Evolutionary conservation across 140 eudicot genomes (phyloP), one percentile per base, ranked within the genome.

Genomic region (Cichorium intybus): DNA sequence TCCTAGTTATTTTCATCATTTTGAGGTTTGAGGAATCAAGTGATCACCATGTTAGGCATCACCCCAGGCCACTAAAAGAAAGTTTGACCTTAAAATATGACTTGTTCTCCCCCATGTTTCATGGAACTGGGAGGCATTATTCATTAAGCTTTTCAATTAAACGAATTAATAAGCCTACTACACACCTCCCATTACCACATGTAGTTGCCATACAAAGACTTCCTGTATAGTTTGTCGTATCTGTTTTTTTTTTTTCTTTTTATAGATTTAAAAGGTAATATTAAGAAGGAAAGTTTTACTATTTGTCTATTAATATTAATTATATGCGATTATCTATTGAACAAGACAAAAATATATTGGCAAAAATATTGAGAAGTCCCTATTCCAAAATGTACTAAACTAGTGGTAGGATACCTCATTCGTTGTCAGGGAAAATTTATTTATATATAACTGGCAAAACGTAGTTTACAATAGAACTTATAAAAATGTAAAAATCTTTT

Each of bases 51-150:
- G 78, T 64, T 56, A 64, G 78, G 66, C 51, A 56, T 69, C 80
- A n/a, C 75, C 75, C 73, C n/a, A n/a, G n/a, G n/a, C 70, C 66
- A 75, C 80, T 68, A 75, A 68, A 68, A 52, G 70, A 75, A 75
- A 46, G 52, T 75, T 75, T 67, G 80, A 68, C 75, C 71, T 52
- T 51, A 39, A 67, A 68, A 75, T 75, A 68, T 68, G 70, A 15
- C 60, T 68, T 68, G 60, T 68, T 53, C 53, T 68, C 37, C 27
- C 73, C 80, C 80, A 68, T 68, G 80, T 75, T 68, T 75, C 4
- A 51, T 68, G 65, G 34, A 75, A 68, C 68, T 75, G 80, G 60
- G 64, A 39, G 54, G 60, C 75, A 75, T 75, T 75, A 75, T 51
- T 21, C 45, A 27, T 67, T 59, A 60, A 74, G 49, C 51, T 39